phyloP scores from a whole-genome alignment of 495 filamentous ascomycete species.

The Aspergillus carlsbadensis region DNA sequence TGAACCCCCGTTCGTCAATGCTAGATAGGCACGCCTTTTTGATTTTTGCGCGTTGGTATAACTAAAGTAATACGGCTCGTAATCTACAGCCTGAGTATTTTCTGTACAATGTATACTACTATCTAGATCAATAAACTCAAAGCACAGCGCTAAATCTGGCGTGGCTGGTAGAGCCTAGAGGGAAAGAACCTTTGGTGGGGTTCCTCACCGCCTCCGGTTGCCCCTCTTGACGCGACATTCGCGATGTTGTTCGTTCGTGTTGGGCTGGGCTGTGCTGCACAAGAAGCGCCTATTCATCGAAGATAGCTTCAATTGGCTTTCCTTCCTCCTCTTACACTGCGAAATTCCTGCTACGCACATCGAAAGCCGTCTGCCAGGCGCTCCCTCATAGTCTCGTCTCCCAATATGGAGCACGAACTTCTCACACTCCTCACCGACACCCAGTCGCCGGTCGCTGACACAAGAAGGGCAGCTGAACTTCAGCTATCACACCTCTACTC shows the following conservation, averaged over 20 bases:
- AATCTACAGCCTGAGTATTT: no score
- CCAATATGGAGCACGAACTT: constrained; percentile 79
- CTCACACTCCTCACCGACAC: constrained; percentile 77
- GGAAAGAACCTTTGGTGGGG: neutral
- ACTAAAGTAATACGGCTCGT: no score
- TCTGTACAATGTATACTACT: no score
- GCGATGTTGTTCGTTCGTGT: neutral
- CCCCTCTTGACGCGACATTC: constrained; percentile 3
- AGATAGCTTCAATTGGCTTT: neutral
- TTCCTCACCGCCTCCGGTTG: neutral
- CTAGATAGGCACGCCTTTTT: no score
- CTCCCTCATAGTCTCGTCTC: constrained; percentile 1
- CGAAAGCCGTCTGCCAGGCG: no score
- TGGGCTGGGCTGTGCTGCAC: neutral
- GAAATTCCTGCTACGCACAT: no score
- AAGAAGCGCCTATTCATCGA: neutral
- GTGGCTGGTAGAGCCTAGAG: neutral
- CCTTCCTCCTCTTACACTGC: no score
- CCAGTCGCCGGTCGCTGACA: constrained; percentile 64
- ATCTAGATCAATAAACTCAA: no score
- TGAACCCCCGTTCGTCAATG: no score
- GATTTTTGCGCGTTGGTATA: no score
- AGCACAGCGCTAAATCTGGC: no score
- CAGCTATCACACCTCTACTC: constrained; percentile 65
- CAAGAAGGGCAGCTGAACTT: constrained; percentile 76